These are phyloP conservation scores for Calamus simplicifolius DNA, from an alignment of 176 grass and related monocot genomes.

Conservation along the genomic window DNA sequence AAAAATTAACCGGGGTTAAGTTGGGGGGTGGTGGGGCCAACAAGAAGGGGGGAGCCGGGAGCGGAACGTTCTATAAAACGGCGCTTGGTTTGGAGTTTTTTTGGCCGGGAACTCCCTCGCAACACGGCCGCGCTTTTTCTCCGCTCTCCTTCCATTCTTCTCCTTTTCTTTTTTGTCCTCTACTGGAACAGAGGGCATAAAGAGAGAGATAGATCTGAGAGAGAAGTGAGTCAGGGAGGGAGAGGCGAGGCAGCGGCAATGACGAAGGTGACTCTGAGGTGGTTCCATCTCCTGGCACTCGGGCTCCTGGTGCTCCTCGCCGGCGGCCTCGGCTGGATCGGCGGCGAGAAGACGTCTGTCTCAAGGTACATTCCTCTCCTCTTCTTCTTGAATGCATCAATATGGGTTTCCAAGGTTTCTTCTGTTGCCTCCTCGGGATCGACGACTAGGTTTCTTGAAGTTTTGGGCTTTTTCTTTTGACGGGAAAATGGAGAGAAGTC, in stretches of 20 bases:
- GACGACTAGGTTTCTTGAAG: no score
- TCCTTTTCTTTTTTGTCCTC: not conserved
- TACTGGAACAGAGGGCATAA: not conserved
- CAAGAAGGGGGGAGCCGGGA: not conserved
- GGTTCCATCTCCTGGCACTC: conserved; percentile 4
- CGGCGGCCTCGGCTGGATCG: conserved; percentile 6
- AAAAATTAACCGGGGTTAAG: conserved; percentile 16
- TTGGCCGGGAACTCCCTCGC: not conserved
- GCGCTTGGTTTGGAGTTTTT: not conserved
- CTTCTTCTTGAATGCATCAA: not conserved
- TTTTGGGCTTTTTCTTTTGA: no score
- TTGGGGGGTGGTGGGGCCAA: not conserved
- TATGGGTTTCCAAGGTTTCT: not conserved
- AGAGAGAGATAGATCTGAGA: not conserved
- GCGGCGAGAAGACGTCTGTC: not conserved
- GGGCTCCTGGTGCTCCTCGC: conserved; percentile 12
- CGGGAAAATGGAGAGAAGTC: no score
- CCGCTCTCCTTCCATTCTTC: not conserved
- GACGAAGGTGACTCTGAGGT: not conserved
- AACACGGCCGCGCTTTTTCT: not conserved
- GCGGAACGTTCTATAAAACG: conserved; percentile 8
- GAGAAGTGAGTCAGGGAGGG: not conserved
- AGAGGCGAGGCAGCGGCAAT: not conserved
- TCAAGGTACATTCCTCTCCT: conserved; percentile 5
- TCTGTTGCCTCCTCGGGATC: no score